These are phyloP conservation scores for Cladochytrium replicatum DNA, from an alignment of 192 early-diverging fungal genomes.

Conservation along the genomic window DNA sequence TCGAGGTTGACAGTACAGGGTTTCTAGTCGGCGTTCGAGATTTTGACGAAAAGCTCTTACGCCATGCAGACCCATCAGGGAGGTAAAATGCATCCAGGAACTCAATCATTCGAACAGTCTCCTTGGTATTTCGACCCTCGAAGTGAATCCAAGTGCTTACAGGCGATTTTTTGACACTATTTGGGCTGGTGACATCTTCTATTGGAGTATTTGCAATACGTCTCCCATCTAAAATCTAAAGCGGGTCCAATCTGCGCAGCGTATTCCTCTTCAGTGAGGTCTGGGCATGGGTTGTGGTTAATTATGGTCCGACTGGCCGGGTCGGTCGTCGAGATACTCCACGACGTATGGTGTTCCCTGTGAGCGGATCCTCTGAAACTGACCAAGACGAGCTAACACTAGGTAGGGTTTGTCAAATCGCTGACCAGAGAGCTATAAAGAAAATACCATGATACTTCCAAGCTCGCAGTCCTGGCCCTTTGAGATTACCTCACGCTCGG, in stretches of 20 bases:
- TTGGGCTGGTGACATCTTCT: too few relatives aligned
- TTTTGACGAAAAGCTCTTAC: too few relatives aligned
- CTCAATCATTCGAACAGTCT: background rate
- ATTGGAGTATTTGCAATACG: too few relatives aligned
- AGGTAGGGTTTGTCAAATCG: background rate
- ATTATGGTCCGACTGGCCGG: constrained; percentile 7
- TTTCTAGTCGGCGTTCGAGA: too few relatives aligned
- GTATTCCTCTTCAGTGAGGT: constrained; percentile 2
- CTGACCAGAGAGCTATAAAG: constrained; percentile 14
- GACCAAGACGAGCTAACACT: constrained; percentile 1
- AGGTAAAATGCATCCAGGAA: constrained; percentile 28
- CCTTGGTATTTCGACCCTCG: constrained; percentile 3
- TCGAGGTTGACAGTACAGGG: too few relatives aligned
- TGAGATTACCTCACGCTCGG: background rate
- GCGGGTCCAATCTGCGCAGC: background rate
- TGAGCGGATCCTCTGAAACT: background rate
- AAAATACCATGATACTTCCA: background rate
- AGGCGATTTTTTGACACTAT: too few relatives aligned
- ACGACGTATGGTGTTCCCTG: constrained; percentile 7
- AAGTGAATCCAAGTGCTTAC: constrained; percentile 5
- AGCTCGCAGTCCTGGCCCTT: constrained; percentile 10
- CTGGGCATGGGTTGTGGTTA: constrained; percentile 3
- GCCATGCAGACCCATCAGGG: too few relatives aligned
- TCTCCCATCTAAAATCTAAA: constrained; percentile 18
- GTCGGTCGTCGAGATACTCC: background rate